A percentile compares a stretch with the other conserved stretches of the same genome.
Conservation (phyloP, 2,329 filamentous ascomycete species). For the Neofusicoccum sp. region DNA sequence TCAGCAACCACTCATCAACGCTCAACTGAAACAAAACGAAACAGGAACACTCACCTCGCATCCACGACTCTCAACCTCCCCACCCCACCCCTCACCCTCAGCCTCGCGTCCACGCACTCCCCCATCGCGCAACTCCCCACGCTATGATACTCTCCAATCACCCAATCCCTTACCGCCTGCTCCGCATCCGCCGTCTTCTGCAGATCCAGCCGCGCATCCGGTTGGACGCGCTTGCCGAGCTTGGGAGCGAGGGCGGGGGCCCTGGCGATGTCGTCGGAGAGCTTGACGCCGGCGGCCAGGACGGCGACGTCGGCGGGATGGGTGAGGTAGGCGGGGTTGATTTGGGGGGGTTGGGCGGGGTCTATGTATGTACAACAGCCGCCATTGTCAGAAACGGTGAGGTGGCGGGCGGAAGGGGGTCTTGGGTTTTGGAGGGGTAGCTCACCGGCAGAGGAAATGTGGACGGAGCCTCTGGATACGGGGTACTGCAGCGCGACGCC, state of each 20-base stretch:
- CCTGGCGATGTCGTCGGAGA: constrained; percentile 32
- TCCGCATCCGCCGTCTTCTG: constrained; percentile 18
- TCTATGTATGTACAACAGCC: constrained; percentile 21
- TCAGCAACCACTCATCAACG: no score
- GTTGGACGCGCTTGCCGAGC: not conserved
- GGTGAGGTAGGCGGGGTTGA: constrained; percentile 43
- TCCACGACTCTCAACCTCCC: constrained; percentile 19
- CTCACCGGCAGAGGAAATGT: not conserved
- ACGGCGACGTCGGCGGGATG: constrained; percentile 45
- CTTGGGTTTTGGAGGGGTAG: not conserved
- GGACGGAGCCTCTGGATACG: not conserved
- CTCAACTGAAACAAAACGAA: no score
- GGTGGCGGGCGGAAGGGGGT: no score
- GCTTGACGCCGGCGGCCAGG: constrained; percentile 34
- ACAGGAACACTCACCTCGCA: not conserved
- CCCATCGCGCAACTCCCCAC: constrained; percentile 21
- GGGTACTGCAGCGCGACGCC: constrained; percentile 1
- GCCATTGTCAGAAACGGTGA: no score
- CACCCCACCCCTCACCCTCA: constrained; percentile 29
- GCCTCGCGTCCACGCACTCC: constrained; percentile 29
- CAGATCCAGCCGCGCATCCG: constrained; percentile 16
- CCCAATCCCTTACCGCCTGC: not conserved
- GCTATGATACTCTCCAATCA: constrained; percentile 1
- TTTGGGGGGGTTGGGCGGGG: constrained; percentile 29
- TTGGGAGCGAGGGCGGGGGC: not conserved